Base-by-base conservation (phyloP, 2,329 filamentous ascomycete species). In the Sporothrix brunneoviolacea region DNA sequence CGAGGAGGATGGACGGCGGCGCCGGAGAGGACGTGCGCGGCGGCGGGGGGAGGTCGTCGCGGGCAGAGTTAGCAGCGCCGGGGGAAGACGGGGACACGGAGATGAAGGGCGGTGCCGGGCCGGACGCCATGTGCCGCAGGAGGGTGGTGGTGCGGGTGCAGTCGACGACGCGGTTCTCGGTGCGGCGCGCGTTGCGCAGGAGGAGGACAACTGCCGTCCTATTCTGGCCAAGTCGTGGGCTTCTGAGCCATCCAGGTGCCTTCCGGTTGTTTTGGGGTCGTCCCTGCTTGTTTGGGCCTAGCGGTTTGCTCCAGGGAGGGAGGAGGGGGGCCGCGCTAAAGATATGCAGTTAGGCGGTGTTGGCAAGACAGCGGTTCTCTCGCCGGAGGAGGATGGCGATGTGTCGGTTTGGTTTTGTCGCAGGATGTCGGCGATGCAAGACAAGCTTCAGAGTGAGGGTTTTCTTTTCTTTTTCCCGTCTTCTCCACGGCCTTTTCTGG, bases 251-350 rank as follows among this genome's bases (percentile, higher is more conserved):
- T 45, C 36, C 41, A 37, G 30, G 40, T 45, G 35, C 32, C 18
- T 44, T 44, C 16, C 30, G 39, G 16, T 42, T 42, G 21, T 24
- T 36, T 16, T 24, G 13, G 28, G 44, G 19, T 18, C 22, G 43
- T 48, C 38, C 38, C 32, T 52, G 28, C 50, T 43, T 33, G 38
- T 52, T 52, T 52, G 38, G 50, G 50, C 38, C 43, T 51, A 51
- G 48, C 36, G 21, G 38, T 16, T 28, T 21, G 18, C 19, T 42
- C 35, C 32, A 28, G 43, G 43, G 43, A 21, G 19, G 35, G 33
- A 47, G 10, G 24, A 28, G 24, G 6, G 24, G 24, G 24, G 24
- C 24, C 24, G 32, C 32, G 41, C 27, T 42, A 15, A 22, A n/a
- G 22, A 22, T 37, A 46, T 46, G 43, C 22, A 46, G 22, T 10